Base-by-base conservation (phyloP, 352 stramenopile genomes). In the Pythium volutum region DNA sequence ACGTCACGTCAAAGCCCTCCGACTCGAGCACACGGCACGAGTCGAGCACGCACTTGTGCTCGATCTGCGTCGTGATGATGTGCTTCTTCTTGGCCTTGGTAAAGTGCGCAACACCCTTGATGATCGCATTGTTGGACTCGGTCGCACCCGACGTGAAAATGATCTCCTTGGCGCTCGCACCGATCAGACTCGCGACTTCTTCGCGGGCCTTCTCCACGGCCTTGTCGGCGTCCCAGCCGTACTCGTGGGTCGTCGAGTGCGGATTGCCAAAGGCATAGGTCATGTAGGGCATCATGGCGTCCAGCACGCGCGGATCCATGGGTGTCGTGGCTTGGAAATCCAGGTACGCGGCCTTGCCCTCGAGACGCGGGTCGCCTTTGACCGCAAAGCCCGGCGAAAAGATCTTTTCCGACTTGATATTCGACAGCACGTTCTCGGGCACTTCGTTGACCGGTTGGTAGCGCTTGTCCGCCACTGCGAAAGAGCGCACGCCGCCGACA, bases 141-240 rank as follows among this genome's bases (percentile, higher is more conserved):
- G 97, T 99, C 2, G 97, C 98, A 38, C 98, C 97, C 15, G 94
- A 99, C 18, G 97, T 99, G 67, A 99, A 99, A 55, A 99, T 96
- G 58, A 99, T 98, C 74, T 99, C 98, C 72, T 99, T 99, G 14
- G 95, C 69, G 62, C 93, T 88, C 31, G 97, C 97, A 42, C 90
- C 83, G 55, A 99, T 98, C 23, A 99, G 82, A 31, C 62, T 69
- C 7, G 96, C 97, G 9, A 99, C 85, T 69, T 85, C 84, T 54
- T 74, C 77, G 14, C 84, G 81, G 0, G 84, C 85, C 20, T 81
- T 80, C 76, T 99, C 98, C 16, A 99, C 95, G 23, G 93, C 96
- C 39, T 83, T 83, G 81, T 99, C 97, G 26, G 97, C 87, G 62
- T 99, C 97, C 97, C 97, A 99, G 22, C 98, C 98, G 73, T 98